Percentiles rank a stretch among this genome's conserved stretches.
These are phyloP conservation scores for Tricholoma hemisulphureum DNA, from an alignment of 768 basidiomycete species.

Conservation along the genomic window DNA sequence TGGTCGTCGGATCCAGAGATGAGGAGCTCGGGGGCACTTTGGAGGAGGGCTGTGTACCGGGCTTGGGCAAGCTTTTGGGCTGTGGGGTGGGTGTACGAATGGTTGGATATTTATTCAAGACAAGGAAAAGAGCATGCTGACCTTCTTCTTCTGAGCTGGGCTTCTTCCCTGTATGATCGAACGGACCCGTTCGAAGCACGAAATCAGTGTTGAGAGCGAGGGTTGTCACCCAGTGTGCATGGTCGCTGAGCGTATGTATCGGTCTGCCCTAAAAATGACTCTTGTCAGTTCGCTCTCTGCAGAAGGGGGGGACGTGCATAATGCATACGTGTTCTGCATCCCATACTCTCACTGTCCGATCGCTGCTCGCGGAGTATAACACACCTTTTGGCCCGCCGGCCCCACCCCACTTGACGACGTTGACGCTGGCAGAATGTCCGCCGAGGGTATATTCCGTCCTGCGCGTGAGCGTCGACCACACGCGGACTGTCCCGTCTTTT, in stretches of 20 bases:
- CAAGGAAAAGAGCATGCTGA: conserved; percentile 29
- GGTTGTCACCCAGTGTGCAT: conserved; percentile 99
- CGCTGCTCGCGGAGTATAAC: conserved; percentile 93
- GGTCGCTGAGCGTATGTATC: conserved; percentile 85
- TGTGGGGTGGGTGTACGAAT: conserved; percentile 25
- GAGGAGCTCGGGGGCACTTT: conserved; percentile 71
- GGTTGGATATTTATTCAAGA: too few relatives aligned
- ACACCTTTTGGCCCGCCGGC: conserved; percentile 68
- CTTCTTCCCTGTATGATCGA: conserved; percentile 81
- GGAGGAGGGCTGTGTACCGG: conserved; percentile 73
- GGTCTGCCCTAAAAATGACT: conserved; percentile 62
- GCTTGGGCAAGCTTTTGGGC: conserved; percentile 74
- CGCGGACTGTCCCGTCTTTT: conserved; percentile 93
- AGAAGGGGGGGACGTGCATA: too few relatives aligned
- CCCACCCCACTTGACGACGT: conserved; percentile 95
- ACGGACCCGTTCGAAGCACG: conserved; percentile 90
- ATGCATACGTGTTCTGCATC: conserved; percentile 67
- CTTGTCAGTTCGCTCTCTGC: too few relatives aligned
- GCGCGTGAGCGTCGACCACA: conserved; percentile 81
- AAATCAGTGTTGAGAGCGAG: conserved; percentile 95
- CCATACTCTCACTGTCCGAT: conserved; percentile 94
- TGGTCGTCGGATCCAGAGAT: conserved; percentile 98
- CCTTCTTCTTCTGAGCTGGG: conserved; percentile 84
- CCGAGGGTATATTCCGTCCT: conserved; percentile 81
- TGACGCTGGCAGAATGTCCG: conserved; percentile 92